Evolutionary conservation across 2,329 filamentous ascomycete species (phyloP).

Genomic region (Claviceps arundinis): DNA sequence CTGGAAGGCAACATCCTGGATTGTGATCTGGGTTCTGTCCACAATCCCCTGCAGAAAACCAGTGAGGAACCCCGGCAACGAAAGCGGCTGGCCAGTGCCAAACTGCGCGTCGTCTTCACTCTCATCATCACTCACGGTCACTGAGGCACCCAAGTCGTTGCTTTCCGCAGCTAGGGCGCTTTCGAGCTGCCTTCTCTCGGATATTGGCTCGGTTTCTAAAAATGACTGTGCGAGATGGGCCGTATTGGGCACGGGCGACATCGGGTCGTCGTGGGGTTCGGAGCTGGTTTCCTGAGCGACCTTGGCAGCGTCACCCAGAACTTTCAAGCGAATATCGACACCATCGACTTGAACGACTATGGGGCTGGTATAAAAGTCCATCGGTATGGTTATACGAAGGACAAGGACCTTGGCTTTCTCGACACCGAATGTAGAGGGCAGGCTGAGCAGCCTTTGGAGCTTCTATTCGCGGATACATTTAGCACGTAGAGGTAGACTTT

Average conservation of each 20-base stretch:
- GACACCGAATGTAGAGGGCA: slow-evolving; percentile 60
- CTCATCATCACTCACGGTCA: slow-evolving; percentile 45
- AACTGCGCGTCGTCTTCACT: slow-evolving; percentile 46
- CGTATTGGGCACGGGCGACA: slow-evolving; percentile 47
- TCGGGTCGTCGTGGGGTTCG: slow-evolving; percentile 12
- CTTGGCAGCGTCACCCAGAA: slow-evolving; percentile 24
- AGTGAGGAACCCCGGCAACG: slow-evolving; percentile 56
- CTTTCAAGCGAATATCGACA: slow-evolving; percentile 55
- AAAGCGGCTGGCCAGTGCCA: slow-evolving; percentile 59
- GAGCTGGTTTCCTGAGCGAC: slow-evolving; percentile 29
- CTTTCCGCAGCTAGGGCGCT: slow-evolving; percentile 52
- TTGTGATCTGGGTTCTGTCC: slow-evolving; percentile 54
- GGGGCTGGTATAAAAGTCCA: slow-evolving; percentile 75
- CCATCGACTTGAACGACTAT: slow-evolving; percentile 75
- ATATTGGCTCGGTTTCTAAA: slow-evolving; percentile 53
- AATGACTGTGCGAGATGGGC: slow-evolving; percentile 68
- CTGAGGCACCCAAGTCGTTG: slow-evolving; percentile 47
- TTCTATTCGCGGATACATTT: slow-evolving; percentile 41
- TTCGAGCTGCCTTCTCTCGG: slow-evolving; percentile 55
- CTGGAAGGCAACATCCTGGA: slow-evolving; percentile 52
- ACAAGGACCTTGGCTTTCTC: slow-evolving; percentile 61
- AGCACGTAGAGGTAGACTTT: slow-evolving; percentile 9
- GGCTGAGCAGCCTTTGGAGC: slow-evolving; percentile 58
- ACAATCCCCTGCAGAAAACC: slow-evolving; percentile 61
- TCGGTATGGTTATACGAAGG: slow-evolving; percentile 70